Evolutionary conservation across 345 rosid genomes (phyloP), one percentile per base, ranked within the genome.

Genomic region (Punica granatum): DNA sequence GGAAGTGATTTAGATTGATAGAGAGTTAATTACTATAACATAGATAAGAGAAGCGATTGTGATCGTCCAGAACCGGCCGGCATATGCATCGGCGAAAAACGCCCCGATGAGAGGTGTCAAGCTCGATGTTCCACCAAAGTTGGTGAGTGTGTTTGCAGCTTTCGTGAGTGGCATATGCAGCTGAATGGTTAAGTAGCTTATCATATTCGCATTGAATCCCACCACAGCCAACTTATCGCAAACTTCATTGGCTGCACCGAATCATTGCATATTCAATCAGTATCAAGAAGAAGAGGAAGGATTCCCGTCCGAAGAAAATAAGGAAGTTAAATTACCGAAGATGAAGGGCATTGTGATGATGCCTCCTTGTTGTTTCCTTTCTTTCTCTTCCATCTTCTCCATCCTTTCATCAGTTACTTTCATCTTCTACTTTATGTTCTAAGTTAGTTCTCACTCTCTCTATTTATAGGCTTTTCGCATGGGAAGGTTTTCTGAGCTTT

Each of bases 101-200:
- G 99, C 99, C 0, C 98, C 99, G 63, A 91, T 71, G 64, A 94
- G 71, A 25, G 99, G 96, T 12, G 97, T 91, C 39, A 94, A 70
- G 81, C 98, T 84, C 0, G 93, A 72, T 28, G 93, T 88, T 48
- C 99, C 96, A 1, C 92, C 86, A 48, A 94, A 94, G 81, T 89
- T 91, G 56, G 98, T 91, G 54, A 88, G 84, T 34, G 96, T 88
- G 72, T 91, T 94, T 42, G 98, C 99, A 15, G 98, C 98, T 85
- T 86, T 85, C 19, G 96, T 88, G 72, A 89, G 70, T 0, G 99
- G 98, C 86, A 91, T 82, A 60, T 94, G 92, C 66, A 94, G 78
- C 76, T 94, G 86, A 21, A 81, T 75, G 23, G 95, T 94, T 60
- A 91, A 69, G 86, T 94, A 94, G 84, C 84, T 94, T 51, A 87